A percentile compares a stretch with the other conserved stretches of the same genome.
These are phyloP conservation scores for Ehretia macrophylla DNA, from an alignment of 257 asterid species.

Conservation along the genomic window DNA sequence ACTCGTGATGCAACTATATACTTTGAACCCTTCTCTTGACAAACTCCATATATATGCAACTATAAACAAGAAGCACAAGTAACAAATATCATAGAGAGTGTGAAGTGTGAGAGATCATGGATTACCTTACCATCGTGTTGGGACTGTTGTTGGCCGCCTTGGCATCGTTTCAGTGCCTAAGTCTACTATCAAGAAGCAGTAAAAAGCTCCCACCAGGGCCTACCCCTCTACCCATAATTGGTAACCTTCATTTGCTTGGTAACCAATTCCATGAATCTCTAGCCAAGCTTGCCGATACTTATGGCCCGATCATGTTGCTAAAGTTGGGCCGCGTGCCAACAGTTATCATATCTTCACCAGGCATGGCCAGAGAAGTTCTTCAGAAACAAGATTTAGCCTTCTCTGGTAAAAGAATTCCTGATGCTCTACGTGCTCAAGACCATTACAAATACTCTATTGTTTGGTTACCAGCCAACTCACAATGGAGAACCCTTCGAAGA, in stretches of 20 bases:
- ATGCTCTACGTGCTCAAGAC: constrained; percentile 14
- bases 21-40: no score
- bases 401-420: constrained; percentile 17
- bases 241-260: constrained; percentile 46
- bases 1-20: no score
- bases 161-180: background rate
- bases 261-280: constrained; percentile 20
- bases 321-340: constrained; percentile 53
- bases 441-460: constrained; percentile 13
- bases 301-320: constrained; percentile 29
- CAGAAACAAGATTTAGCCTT: constrained; percentile 25
- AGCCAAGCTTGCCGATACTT: constrained; percentile 14
- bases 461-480: constrained; percentile 17
- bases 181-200: background rate
- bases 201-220: constrained; percentile 23
- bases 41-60: no score
- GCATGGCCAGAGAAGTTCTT: constrained; percentile 52
- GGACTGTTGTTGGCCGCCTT: background rate
- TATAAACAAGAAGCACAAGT: no score
- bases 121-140: background rate
- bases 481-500: constrained; percentile 21
- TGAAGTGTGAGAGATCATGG: constrained; percentile 2
- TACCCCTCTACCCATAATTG: constrained; percentile 59
- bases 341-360: constrained; percentile 55
- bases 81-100: no score